Evolutionary conservation across 2,329 filamentous ascomycete genomes (phyloP), one percentile per base, ranked within the genome.

Genomic region (Orbilia javanica): DNA sequence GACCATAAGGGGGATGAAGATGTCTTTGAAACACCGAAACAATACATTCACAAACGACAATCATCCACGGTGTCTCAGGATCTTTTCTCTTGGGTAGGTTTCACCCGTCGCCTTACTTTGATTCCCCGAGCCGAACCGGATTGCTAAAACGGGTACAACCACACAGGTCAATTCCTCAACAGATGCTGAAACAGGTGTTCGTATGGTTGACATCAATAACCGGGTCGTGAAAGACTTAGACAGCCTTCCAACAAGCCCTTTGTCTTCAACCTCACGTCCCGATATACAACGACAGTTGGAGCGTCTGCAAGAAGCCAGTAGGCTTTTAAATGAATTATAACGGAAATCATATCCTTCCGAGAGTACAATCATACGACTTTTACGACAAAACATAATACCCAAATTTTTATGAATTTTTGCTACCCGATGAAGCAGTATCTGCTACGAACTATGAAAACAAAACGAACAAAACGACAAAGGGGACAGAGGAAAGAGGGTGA

Each of bases 21-120:
- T 22, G 55, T 63, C 1, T 77, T 77, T 34, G 66, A 70, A 22
- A 77, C 73, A 8, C 66, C 66, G 0, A 77, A 77, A 39, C 66
- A 77, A 18, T 77, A 66, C 31, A 46, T 77, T 11, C 73, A 71
- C 20, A 77, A 77, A 44, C 18, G 73, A 18, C 65, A 77, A 46
- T 39, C 73, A 3, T 66, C 57, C 0, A 67, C 57, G 3, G 73
- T 77, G 10, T 69, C 64, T 2, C 66, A 71, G 15, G 73, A 77
- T 42, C 46, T 77, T 0, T 77, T 70, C 13, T 62, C 57, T 13
- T 77, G 66, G 66, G 72, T 76, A 36, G 22, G 65, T 69, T 29
- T 22, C 52, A 22, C 18, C 10, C 20, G 42, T 60, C 42, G 20
- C 34, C 53, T 39, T 25, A 1, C 15, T 2, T 42, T 27, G 42